Evolutionary conservation across 805 yeast species (phyloP), one percentile per base, ranked within the genome.

Genomic region (Wickerhamomyces rabaulensis): DNA sequence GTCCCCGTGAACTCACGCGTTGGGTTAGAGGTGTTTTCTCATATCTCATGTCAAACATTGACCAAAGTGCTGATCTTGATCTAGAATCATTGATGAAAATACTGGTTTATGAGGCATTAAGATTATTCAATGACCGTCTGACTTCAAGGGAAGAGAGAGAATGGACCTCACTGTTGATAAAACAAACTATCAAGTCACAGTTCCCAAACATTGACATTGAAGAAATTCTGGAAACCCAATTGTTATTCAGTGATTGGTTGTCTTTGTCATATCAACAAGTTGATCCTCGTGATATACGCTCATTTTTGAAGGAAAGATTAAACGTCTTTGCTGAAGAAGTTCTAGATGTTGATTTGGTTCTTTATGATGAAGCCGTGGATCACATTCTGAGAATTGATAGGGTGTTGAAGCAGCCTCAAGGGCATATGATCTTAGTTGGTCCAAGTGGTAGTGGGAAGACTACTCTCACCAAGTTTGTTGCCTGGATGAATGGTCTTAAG

Each of bases 1-100:
- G 95, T 20, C 98, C 98, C 0, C 79, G 98, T 62, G 98, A 91
- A 61, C 71, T 91, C 13, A 89, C 97, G 0, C 69, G 98, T 47
- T 88, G 96, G 95, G 71, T 79, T 1, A 73, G 85, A 48, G 95
- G 96, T n/a, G 63, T 91, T 1, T 72, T 78, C 40, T 76, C 74
- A 31, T 79, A 81, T 0, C n/a, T 50, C 4, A 9, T 45, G 4
- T 47, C 53, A 2, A 47, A 44, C 13, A 35, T 55, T 76, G 27
- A 63, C 56, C 45, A 68, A 64, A 9, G 62, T 64, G 71, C 68
- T 1, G 58, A 65, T 13, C 51, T 71, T 8, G 49, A 63, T 0
- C 56, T 81, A 20, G 64, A 66, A 4, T 74, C 71, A 0, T 61
- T 89, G 19, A 60, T 85, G 0, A 66, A 89, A 38, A 49, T 90